Evolutionary conservation across 495 filamentous ascomycete species (phyloP), one percentile per base, ranked within the genome.

Genomic region (Hypoxylon lenormandii): DNA sequence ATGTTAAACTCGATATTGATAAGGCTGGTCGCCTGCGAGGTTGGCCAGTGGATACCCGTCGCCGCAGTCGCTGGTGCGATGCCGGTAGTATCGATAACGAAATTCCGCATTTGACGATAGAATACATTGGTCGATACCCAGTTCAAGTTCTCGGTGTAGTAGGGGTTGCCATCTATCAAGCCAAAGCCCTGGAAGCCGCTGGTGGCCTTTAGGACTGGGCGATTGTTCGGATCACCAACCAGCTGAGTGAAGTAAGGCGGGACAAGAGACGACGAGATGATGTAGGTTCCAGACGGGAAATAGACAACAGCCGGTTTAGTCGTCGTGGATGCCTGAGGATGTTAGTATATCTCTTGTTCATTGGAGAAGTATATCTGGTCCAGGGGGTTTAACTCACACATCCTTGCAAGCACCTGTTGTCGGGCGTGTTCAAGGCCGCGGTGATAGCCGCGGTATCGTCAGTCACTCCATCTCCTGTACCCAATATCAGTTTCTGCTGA

Each of bases 361-460:
- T 72, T 19, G 76, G 22, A 3, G 42, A 38, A 43, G 36, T 52
- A 36, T 48, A 30, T 37, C 26, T 30, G 8, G 4, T 26, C 12
- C 19, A 28, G 59, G 12, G 1, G 36, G 5, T 28, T 47, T 50
- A n/a, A 79, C 81, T 77, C 76, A 82, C 81, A 72, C 81, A 87
- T n/a, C 88, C 90, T 64, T 88, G 83, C 40, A 89, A 91, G 72
- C 93, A 97, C 12, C 93, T 92, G 63, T 85, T 85, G 16, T 92
- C 90, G 16, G 87, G 87, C 18, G 87, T 86, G 18, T 86, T 85
- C 69, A 96, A 91, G 18, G 94, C 94, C 47, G 82, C 76, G 70
- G 96, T 95, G 79, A 97, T 96, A 0, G 93, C 92, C 36, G 75
- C 87, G 2, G 92, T 94, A 74, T 97, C 93, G 73, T 97, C 92